Evolutionary conservation across 2,329 filamentous ascomycete genomes (phyloP), one percentile per base, ranked within the genome.

Genomic region (Talaromyces sp.): DNA sequence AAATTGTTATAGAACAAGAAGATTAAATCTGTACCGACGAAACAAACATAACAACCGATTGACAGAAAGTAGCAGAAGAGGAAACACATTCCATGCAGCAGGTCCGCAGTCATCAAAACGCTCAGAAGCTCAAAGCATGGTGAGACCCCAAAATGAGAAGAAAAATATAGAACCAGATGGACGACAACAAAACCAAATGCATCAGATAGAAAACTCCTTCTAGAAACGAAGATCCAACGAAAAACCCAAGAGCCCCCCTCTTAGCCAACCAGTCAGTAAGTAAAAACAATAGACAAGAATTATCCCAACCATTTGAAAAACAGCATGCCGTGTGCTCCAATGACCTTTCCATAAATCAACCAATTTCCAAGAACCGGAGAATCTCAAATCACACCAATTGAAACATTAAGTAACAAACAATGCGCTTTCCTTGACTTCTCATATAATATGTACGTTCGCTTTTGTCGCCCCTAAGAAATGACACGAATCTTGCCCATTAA

Each of bases 391-490:
- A 39, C 45, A 63, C 22, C 41, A 10, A 56, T 15, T n/a, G 45
- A 47, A 63, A 19, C 25, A 39, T 8, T 56, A 63, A 63, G 56
- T 22, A 45, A 41, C n/a, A 67, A 69, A 65, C 66, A 68, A 61
- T 65, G 64, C 69, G 68, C 66, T 67, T 67, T 70, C 68, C 67
- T 67, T 70, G 68, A 67, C 68, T 63, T 70, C 69, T 67, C 67
- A 63, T 68, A 68, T 68, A 70, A 37, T 75, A 75, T 76, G 70
- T 76, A 74, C 72, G 52, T 72, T 70, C 71, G 68, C 70, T 71
- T 71, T 68, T 72, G 67, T 69, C 68, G 39, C 69, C 68, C 50
- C 49, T 25, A 43, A 66, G 66, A 56, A 65, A 68, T 67, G 61
- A 62, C 58, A 63, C 56, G 49, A 65, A 65, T 54, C 49, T 67